Evolutionary conservation across 371 early-diverging fungal species (phyloP), one percentile per base, ranked within the genome.

Genomic region (Mucor indicus): DNA sequence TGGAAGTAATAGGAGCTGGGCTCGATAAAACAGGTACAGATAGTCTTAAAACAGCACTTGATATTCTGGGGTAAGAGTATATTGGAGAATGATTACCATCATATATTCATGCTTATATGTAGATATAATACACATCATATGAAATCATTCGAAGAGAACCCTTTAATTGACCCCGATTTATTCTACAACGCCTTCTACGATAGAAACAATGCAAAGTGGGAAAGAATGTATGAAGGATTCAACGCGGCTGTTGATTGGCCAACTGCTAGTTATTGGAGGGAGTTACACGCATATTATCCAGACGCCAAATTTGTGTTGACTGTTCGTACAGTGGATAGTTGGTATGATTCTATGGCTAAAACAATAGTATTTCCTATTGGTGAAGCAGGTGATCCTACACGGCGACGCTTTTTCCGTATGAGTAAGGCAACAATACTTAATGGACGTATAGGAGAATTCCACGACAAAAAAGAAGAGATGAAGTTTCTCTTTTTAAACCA

Each of bases 301-400:
- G 40, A 66, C 23, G 66, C 62, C n/a, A 66, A 66, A 24, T 48
- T 66, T 2, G 43, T 66, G 9, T 32, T 62, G 2, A 66, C 66
- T 12, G 38, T 49, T 1, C 51, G 66, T 15, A 50, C 51, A 33
- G 55, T 56, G 3, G 59, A 66, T 10, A 30, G 21, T 9, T 66
- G 66, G 66, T 66, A 58, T 23, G 38, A 30, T 1, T 58, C 55
- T 13, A 35, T 52, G n/a, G n/a, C n/a, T n/a, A n/a, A n/a, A n/a
- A n/a, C n/a, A n/a, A n/a, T n/a, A n/a, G n/a, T n/a, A n/a, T n/a
- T n/a, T n/a, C n/a, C n/a, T n/a, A n/a, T n/a, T n/a, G n/a, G n/a
- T n/a, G n/a, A n/a, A n/a, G n/a, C n/a, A n/a, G n/a, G n/a, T n/a
- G n/a, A n/a, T n/a, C n/a, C n/a, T n/a, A n/a, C n/a, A n/a, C n/a